These are phyloP conservation scores for Hirsutella minnesotensis DNA, from an alignment of 2,329 filamentous ascomycete genomes.

Conservation along the genomic window DNA sequence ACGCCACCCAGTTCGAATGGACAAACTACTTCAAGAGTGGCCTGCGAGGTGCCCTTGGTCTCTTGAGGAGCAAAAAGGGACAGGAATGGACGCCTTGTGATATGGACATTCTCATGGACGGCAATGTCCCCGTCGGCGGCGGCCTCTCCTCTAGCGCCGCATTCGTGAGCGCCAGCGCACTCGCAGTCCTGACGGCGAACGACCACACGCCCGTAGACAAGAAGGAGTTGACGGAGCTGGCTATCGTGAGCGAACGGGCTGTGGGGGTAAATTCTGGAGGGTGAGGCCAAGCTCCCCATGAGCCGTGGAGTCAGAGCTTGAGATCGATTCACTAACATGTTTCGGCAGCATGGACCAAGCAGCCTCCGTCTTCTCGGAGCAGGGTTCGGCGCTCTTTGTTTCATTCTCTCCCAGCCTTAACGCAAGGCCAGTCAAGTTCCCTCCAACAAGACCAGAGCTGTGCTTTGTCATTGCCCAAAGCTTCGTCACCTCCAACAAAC, in stretches of 20 bases:
- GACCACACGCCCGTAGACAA: conserved; percentile 71
- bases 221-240: conserved; percentile 81
- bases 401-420: conserved; percentile 72
- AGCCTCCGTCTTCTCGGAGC: conserved; percentile 84
- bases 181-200: conserved; percentile 82
- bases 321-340: conserved; percentile 1
- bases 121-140: conserved; percentile 82
- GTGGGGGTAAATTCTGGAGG: conserved; percentile 96
- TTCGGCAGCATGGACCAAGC: conserved; percentile 80
- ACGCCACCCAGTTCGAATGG: conserved; percentile 81
- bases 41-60: conserved; percentile 65
- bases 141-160: conserved; percentile 90
- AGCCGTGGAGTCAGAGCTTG: background rate
- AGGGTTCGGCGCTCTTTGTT: conserved; percentile 79
- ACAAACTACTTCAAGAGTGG: conserved; percentile 98
- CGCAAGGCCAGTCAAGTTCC: conserved; percentile 70
- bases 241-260: conserved; percentile 85
- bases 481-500: conserved; percentile 89
- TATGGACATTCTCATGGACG: conserved; percentile 84
- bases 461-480: conserved; percentile 91
- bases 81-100: conserved; percentile 51
- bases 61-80: conserved; percentile 57
- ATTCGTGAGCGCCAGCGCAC: conserved; percentile 79
- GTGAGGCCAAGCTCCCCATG: too few relatives aligned
- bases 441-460: conserved; percentile 67